Evolutionary conservation across 2,329 filamentous ascomycete genomes (phyloP).

Genomic region (Venturia oleaginea): DNA sequence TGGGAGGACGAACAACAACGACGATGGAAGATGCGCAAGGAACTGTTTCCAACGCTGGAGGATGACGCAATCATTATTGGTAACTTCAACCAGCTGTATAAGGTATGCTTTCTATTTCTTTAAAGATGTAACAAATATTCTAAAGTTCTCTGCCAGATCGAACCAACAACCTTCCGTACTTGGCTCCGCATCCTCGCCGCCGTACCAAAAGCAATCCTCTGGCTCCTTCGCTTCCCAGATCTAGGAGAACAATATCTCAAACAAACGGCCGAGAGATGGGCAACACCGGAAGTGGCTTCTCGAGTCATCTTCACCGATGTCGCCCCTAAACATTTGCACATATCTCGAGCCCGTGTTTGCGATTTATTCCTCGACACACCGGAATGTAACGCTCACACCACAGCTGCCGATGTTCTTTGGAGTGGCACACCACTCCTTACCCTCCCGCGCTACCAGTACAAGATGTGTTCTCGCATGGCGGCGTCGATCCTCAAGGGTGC

Average conservation of each 20-base stretch:
- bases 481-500: slow-evolving; percentile 89
- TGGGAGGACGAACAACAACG: slow-evolving; percentile 79
- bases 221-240: slow-evolving; percentile 95
- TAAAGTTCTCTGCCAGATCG: slow-evolving; percentile 55
- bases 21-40: slow-evolving; percentile 87
- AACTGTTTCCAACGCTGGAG: slow-evolving; percentile 73
- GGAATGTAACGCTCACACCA: slow-evolving; percentile 97
- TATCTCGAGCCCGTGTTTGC: slow-evolving; percentile 80
- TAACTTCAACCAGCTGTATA: slow-evolving; percentile 98
- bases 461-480: slow-evolving; percentile 98
- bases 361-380: slow-evolving; percentile 95
- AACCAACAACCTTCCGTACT: slow-evolving; percentile 89
- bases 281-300: slow-evolving; percentile 71
- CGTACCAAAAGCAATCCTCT: slow-evolving; percentile 81
- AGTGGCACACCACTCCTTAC: slow-evolving; percentile 90
- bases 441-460: slow-evolving; percentile 83
- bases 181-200: slow-evolving; percentile 86
- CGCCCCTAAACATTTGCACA: slow-evolving; percentile 88
- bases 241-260: slow-evolving; percentile 79
- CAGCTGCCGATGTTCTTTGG: slow-evolving; percentile 93
- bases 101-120: slow-evolving; percentile 49
- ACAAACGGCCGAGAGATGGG: slow-evolving; percentile 74
- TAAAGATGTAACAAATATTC: neutral
- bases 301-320: slow-evolving; percentile 95
- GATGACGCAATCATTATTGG: slow-evolving; percentile 86